Conservation (phyloP, 225 moss, liverwort and hornwort genomes). For the Lunularia cruciata region DNA sequence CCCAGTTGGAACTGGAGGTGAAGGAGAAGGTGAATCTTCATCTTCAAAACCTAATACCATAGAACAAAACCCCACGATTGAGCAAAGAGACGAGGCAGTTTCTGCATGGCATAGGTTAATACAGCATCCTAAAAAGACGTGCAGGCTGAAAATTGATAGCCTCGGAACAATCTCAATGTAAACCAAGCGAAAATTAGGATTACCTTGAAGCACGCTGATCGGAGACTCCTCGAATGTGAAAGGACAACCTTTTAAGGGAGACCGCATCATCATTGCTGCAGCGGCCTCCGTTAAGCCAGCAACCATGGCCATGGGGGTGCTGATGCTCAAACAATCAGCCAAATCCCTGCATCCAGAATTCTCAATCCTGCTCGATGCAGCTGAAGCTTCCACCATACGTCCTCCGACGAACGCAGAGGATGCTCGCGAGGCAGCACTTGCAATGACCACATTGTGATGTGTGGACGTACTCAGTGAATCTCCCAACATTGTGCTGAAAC, state of each 20-base stretch:
- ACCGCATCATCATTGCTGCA: slow-evolving; percentile 52
- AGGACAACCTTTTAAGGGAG: slow-evolving; percentile 39
- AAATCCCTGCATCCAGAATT: slow-evolving; percentile 31
- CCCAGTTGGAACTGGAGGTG: slow-evolving; percentile 31
- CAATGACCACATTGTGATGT: slow-evolving; percentile 22
- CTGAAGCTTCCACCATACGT: slow-evolving; percentile 34
- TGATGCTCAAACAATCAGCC: slow-evolving; percentile 45
- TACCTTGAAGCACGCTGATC: slow-evolving; percentile 56
- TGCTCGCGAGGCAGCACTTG: slow-evolving; percentile 39
- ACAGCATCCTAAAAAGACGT: background rate
- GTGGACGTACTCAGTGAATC: slow-evolving; percentile 49
- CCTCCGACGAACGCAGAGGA: slow-evolving; percentile 36
- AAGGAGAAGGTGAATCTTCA: slow-evolving; percentile 40
- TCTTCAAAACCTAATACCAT: slow-evolving; percentile 42
- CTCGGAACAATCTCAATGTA: too few relatives aligned
- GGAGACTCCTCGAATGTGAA: slow-evolving; percentile 49
- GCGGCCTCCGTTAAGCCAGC: slow-evolving; percentile 54
- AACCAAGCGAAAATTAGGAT: too few relatives aligned
- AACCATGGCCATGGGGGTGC: slow-evolving; percentile 47
- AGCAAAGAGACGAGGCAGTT: background rate
- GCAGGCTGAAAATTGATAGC: too few relatives aligned
- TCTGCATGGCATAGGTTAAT: too few relatives aligned
- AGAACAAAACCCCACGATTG: background rate
- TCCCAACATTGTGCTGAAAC: slow-evolving; percentile 46
- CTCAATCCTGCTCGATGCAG: slow-evolving; percentile 46